phyloP scores from a whole-genome alignment of 371 early-diverging fungal genomes.

The Coemansia sp. region DNA sequence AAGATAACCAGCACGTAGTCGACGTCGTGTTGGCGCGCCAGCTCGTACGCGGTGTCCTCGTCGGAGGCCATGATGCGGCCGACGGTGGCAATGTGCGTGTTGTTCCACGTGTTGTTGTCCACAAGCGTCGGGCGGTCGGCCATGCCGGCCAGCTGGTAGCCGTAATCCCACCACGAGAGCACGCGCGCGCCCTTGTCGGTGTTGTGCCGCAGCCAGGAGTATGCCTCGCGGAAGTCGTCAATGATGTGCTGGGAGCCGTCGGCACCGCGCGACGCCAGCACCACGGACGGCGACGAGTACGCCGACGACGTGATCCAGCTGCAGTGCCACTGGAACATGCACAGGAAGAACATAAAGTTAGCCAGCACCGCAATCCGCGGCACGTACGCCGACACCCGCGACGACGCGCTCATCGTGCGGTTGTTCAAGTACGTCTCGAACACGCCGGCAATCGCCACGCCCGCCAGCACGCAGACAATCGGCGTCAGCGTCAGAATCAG shows the following conservation, averaged over 20 bases:
- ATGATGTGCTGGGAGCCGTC: conserved; percentile 94
- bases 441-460: conserved; percentile 84
- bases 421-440: conserved; percentile 59
- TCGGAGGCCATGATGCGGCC: conserved; percentile 91
- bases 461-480: conserved; percentile 93
- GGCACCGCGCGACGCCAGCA: conserved; percentile 81
- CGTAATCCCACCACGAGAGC: conserved; percentile 99
- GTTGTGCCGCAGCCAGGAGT: conserved; percentile 98
- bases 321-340: conserved; percentile 93
- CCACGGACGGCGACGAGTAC: conserved; percentile 98
- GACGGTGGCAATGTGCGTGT: conserved; percentile 99
- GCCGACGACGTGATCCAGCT: conserved; percentile 98
- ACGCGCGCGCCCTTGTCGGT: conserved; percentile 91
- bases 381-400: conserved; percentile 23
- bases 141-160: conserved; percentile 99
- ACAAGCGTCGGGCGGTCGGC: conserved; percentile 95
- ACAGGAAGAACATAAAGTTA: conserved; percentile 67
- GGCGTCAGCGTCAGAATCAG: conserved; percentile 97
- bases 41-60: conserved; percentile 89
- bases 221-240: conserved; percentile 99
- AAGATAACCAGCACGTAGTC: conserved; percentile 96
- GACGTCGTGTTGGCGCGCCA: conserved; percentile 91
- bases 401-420: conserved; percentile 14
- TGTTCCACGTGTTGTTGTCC: conserved; percentile 99
- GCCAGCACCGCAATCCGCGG: conserved; percentile 60